These are phyloP conservation scores for Coccomyxa subellipsoidea DNA, from an alignment of 163 green algal genomes.

Conservation along the genomic window DNA sequence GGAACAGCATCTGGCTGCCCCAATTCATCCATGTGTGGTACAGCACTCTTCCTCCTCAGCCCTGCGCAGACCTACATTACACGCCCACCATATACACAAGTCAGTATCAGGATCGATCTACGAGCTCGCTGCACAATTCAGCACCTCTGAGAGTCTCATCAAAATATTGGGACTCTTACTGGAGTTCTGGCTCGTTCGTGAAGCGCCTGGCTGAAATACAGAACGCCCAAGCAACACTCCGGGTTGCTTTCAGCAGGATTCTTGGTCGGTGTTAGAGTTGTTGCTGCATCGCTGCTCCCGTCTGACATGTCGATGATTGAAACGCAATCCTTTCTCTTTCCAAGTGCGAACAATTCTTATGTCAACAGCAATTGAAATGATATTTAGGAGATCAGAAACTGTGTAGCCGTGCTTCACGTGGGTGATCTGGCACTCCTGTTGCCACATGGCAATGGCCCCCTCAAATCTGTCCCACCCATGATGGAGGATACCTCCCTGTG, in stretches of 20 bases:
- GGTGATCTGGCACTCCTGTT: no score
- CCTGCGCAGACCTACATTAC: background rate
- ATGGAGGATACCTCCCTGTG: no score
- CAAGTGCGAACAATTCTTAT: no score
- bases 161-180: background rate
- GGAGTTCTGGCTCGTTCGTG: background rate
- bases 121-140: background rate
- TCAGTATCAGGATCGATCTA: background rate
- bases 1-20: background rate
- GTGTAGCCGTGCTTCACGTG: no score
- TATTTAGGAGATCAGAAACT: no score
- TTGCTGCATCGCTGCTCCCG: background rate
- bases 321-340: no score
- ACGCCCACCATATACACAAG: no score
- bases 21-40: background rate
- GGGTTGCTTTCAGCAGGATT: conserved; percentile 1
- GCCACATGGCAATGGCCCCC: no score
- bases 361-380: no score
- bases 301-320: background rate
- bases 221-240: conserved; percentile 2
- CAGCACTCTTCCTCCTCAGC: background rate
- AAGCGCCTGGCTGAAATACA: conserved; percentile 21
- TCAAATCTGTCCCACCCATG: no score
- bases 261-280: background rate
- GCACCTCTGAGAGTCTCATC: background rate